Base-by-base conservation (phyloP, 2,329 filamentous ascomycete genomes). In the Verticillium tricorpus region DNA sequence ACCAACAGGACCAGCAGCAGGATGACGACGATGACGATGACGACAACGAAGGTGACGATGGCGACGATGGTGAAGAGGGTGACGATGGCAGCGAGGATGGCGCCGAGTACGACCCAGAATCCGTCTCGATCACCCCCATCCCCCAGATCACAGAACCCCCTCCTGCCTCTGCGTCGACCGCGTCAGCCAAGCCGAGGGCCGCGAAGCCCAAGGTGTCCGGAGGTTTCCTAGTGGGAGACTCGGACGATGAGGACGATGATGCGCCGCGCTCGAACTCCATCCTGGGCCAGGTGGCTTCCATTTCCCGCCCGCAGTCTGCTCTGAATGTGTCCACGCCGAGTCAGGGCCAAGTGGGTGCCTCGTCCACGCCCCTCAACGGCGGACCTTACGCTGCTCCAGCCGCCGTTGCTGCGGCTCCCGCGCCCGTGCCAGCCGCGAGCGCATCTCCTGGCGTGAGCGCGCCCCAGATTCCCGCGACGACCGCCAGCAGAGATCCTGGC, bases 141-240 rank as follows among this genome's bases (percentile, higher is more conserved):
- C 68, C 67, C 56, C 71, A 69, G 64, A 61, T 63, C 14, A 67
- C 70, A 63, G 73, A 75, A 65, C 70, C 68, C 52, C 69, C 72
- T 56, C 73, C 70, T 52, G 71, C 71, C 61, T 71, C 71, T 37
- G 56, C 58, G 57, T 15, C 64, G 56, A 59, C 59, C 40, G 52
- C 64, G 28, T 61, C 63, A 32, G 31, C 60, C 14, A 65, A 65
- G 56, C 35, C 66, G 77, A 74, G 65, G 63, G 39, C 71, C 5
- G 67, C 74, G 63, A 89, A 89, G 73, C 86, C 82, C 37, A 85
- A 85, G 73, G 85, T 80, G 64, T 80, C 82, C 28, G 84, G 83
- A 52, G 85, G 85, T 55, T 87, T 87, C 74, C 74, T 87, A 70
- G 79, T 86, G 68, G 83, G 82, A 71, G 85, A 82, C 60, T 86